Evolutionary conservation across 495 filamentous ascomycete genomes (phyloP), one percentile per base, ranked within the genome.

Genomic region (Annulohypoxylon moriforme): DNA sequence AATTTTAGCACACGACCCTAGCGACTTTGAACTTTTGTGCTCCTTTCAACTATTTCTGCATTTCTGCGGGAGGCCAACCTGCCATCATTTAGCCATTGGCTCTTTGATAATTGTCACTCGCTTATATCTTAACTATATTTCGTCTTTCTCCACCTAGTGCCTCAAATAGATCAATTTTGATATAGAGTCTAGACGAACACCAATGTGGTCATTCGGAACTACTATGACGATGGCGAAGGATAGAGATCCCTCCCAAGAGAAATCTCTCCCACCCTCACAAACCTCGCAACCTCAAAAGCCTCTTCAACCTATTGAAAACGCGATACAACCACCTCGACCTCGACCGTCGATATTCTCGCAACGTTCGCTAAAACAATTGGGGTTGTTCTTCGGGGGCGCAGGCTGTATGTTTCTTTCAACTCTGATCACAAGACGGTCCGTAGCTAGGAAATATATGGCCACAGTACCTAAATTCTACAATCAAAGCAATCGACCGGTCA

Each of bases 321-420:
- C 74, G 7, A 72, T 74, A 59, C 53, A 60, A 27, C 56, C 53
- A 13, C 38, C 64, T 14, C 38, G 56, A 52, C 64, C 73, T 31
- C 61, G 61, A 40, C 38, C 73, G 20, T 46, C 74, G 14, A 34
- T 76, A 52, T 33, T 76, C 1, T 78, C 76, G 14, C 66, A 72
- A 58, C 85, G 86, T 27, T 82, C 85, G 1, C 73, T 83, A 7
- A 79, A 80, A 38, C 86, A 90, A 76, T 75, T 88, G 31, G 80
- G 82, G 38, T 80, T 94, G 68, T 89, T 93, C 81, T 81, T 89
- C 69, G 89, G 87, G 77, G 94, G 94, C 64, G 84, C 90, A 20
- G 81, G 88, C 71, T 96, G 95, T 80, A 85, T 93, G 76, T 77
- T 84, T 40, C 79, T 94, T 69, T 92, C 92, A 24, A 79, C 89